Evolutionary conservation across 164 flowering plant species (phyloP), one percentile per base, ranked within the genome.

Genomic region (Brasenia schreberi): DNA sequence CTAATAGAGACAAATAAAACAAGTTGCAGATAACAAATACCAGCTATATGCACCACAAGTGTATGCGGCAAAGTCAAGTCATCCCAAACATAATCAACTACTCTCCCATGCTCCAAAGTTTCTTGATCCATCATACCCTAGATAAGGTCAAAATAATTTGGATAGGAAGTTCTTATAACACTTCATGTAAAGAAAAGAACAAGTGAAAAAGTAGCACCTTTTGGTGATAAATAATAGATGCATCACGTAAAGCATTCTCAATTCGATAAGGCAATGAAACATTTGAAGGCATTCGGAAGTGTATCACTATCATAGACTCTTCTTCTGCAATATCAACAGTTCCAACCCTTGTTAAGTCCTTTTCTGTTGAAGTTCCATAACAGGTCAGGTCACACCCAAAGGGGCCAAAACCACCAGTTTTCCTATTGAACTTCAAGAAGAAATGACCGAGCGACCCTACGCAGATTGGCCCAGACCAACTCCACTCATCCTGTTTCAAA

Each of bases 391-490:
- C 62, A 60, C 6, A 12, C 7, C 53, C 81, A 72, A 70, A 61
- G n/a, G n/a, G n/a, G n/a, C n/a, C n/a, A n/a, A n/a, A n/a, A 62
- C 73, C 45, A 64, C 72, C 77, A 17, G 64, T 42, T 5, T 76
- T 59, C 70, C 80, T 85, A 69, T 76, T 80, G 67, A 94, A 91
- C 77, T 86, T 94, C 63, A 94, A 64, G 74, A 85, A 91, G 78
- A 94, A 94, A 6, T 82, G 77, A 67, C 99, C 99, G 14, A 94
- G 75, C 43, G 97, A 91, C 72, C 89, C 82, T 72, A 91, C 78
- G 70, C 97, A 91, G 19, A 94, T 78, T 65, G 99, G 99, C 43
- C 97, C 99, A 64, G 97, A 94, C 97, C 96, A 91, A 63, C 77
- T 74, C 53, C 78, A 74, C 45, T 79, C 81, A 67, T 77, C 43